Percentiles rank a stretch among this genome's conserved stretches.
These are phyloP conservation scores for Chenopodium formosanum DNA, from an alignment of 148 eudicot species.

Conservation along the genomic window DNA sequence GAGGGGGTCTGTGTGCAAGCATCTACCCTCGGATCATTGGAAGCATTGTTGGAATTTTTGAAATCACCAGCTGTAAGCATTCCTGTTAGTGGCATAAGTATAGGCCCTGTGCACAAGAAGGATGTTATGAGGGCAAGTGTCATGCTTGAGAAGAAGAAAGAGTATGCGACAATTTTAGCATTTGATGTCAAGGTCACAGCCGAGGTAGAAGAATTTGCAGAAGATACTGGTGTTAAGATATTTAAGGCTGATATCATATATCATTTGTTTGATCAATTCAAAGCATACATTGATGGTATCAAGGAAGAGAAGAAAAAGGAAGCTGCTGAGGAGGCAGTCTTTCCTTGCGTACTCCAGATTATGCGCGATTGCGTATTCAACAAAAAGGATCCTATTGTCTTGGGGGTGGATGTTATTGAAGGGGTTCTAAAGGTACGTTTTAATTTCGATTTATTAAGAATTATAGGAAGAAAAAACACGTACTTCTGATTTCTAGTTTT, in stretches of 20 bases:
- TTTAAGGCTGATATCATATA: constrained; percentile 83
- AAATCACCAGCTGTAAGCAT: constrained; percentile 79
- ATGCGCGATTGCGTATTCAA: constrained; percentile 72
- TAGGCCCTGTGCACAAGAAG: constrained; percentile 93
- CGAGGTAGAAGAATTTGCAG: constrained; percentile 89
- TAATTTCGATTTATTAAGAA: neutral
- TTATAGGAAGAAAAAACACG: neutral
- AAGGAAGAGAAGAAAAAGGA: constrained; percentile 91
- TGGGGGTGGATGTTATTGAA: constrained; percentile 88
- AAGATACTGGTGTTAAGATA: constrained; percentile 78
- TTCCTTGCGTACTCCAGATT: constrained; percentile 84
- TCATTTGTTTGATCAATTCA: constrained; percentile 85
- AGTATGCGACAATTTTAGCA: constrained; percentile 90
- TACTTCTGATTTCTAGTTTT: neutral
- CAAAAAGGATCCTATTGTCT: constrained; percentile 85
- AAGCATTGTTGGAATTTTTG: constrained; percentile 80
- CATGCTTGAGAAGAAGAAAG: constrained; percentile 97
- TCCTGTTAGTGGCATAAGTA: constrained; percentile 93
- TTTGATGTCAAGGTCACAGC: constrained; percentile 95
- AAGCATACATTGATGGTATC: constrained; percentile 81
- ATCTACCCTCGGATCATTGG: constrained; percentile 92
- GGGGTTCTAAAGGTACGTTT: constrained; percentile 71
- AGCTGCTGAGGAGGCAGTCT: constrained; percentile 89
- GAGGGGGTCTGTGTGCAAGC: constrained; percentile 98
- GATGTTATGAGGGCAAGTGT: constrained; percentile 96